Evolutionary conservation across 75 land plant species (phyloP).

Genomic region (Selaginella tamariscina): DNA sequence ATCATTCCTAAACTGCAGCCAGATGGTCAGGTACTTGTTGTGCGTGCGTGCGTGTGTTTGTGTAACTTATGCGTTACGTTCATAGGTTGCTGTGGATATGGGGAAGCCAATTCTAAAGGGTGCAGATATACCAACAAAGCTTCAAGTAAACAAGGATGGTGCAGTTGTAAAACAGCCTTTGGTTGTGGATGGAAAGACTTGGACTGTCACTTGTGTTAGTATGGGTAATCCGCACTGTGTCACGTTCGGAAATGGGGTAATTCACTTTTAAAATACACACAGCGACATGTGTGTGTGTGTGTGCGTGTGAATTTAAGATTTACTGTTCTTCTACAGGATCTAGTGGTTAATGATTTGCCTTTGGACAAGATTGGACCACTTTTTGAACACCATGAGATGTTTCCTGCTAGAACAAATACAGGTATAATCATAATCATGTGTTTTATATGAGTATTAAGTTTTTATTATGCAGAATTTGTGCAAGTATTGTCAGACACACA

Average conservation of each 20-base stretch:
- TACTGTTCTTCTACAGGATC: conserved; percentile 25
- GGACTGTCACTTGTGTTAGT: conserved; percentile 96
- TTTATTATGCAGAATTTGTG: conserved; percentile 61
- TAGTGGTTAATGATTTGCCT: conserved; percentile 60
- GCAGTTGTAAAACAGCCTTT: conserved; percentile 59
- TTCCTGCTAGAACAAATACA: conserved; percentile 92
- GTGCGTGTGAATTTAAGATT: background rate
- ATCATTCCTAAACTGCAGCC: conserved; percentile 70
- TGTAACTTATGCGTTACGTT: background rate
- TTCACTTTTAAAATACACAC: too few species aligned
- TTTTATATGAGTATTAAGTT: background rate
- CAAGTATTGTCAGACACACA: conserved; percentile 64
- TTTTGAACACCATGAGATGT: conserved; percentile 80
- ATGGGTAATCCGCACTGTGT: conserved; percentile 99
- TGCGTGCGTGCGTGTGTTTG: background rate
- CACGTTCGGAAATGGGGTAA: conserved; percentile 51
- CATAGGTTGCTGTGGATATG: conserved; percentile 91
- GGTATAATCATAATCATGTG: conserved; percentile 31
- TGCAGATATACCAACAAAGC: conserved; percentile 64
- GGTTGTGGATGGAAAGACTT: conserved; percentile 48
- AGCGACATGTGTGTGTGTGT: too few species aligned
- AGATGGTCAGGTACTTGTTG: conserved; percentile 62
- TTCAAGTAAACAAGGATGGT: conserved; percentile 41
- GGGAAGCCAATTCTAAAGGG: conserved; percentile 74
- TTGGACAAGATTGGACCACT: conserved; percentile 80